Percentiles rank a stretch among this genome's conserved stretches.
These are phyloP conservation scores for Puccinia polysora DNA, from an alignment of 1,284 basidiomycete genomes.

Conservation along the genomic window DNA sequence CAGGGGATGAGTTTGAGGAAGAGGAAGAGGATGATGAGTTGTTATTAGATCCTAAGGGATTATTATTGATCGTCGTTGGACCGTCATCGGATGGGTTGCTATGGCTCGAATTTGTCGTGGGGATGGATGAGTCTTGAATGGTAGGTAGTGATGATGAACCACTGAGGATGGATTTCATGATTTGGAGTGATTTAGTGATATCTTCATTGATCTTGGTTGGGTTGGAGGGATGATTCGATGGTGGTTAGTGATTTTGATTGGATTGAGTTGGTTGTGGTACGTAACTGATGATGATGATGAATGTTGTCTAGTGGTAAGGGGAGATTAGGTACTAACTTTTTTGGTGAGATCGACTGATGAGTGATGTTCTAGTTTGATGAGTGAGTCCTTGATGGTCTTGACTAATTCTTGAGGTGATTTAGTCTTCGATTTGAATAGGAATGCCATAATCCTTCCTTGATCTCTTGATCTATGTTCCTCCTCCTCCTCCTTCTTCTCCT, in stretches of 20 bases:
- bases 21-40: conserved; percentile 40
- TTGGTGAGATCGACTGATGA: conserved; percentile 26
- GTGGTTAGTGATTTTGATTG: neutral
- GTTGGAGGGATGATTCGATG: neutral
- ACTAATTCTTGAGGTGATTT: conserved; percentile 38
- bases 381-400: conserved; percentile 32
- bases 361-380: conserved; percentile 30
- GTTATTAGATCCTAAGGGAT: neutral
- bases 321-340: conserved; percentile 25
- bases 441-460: conserved; percentile 23
- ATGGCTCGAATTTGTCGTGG: conserved; percentile 19
- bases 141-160: conserved; percentile 30
- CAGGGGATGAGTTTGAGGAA: conserved; percentile 51
- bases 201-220: conserved; percentile 31
- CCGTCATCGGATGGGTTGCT: conserved; percentile 7
- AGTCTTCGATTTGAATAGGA: conserved; percentile 41
- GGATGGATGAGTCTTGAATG: conserved; percentile 15
- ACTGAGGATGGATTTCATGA: conserved; percentile 37
- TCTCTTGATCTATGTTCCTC: too few relatives aligned
- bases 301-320: neutral
- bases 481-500: too few relatives aligned
- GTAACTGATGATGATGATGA: neutral
- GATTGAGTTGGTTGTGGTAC: neutral
- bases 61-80: neutral
- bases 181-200: conserved; percentile 32